Base-by-base conservation (phyloP, 2,329 filamentous ascomycete genomes). In the Colletotrichum sp. region DNA sequence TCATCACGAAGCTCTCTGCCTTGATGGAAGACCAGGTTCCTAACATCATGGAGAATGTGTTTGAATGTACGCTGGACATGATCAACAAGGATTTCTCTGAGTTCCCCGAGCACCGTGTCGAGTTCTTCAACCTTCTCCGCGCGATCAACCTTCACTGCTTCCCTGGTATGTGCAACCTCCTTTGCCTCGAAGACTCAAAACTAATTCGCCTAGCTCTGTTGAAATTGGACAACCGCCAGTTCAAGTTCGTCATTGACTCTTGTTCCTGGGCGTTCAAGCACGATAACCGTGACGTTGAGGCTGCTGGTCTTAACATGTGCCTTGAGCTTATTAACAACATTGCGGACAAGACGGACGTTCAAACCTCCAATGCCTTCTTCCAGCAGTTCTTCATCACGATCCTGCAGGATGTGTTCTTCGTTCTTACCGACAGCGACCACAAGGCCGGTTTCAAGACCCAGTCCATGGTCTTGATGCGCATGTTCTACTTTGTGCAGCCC, bases 251-350 rank as follows among this genome's bases (percentile, higher is more conserved):
- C 81, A 99, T 99, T 79, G 97, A 99, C 85, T 98, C 96, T 43
- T 99, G 98, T 89, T 96, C 99, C 90, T 99, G 97, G 98, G 97
- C 98, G n/a, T 98, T 96, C 89, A 99, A 99, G 89, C 97, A 99
- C 86, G 97, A 99, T 87, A 99, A 99, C 87, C 95, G 97, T 76
- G 96, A 98, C 83, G 97, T 99, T 34, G 97, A 99, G 86, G 95
- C 95, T 79, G 98, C 97, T 52, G 97, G 97, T 76, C 92, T 99
- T 77, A 97, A 96, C 86, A 99, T 99, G 97, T 99, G 96, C 85
- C 92, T 98, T 79, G 97, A 99, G 87, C 90, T 99, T 78, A 96
- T 99, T 83, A 96, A 95, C 86, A 99, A 99, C 86, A 98, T 99
- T 88, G 95, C 96, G 10, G 96, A 98, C 81, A 76, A 76, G 74